Percentiles rank a stretch among this genome's conserved stretches.
Conservation (phyloP, 441 rosid genomes). For the Jatropha multifida region DNA sequence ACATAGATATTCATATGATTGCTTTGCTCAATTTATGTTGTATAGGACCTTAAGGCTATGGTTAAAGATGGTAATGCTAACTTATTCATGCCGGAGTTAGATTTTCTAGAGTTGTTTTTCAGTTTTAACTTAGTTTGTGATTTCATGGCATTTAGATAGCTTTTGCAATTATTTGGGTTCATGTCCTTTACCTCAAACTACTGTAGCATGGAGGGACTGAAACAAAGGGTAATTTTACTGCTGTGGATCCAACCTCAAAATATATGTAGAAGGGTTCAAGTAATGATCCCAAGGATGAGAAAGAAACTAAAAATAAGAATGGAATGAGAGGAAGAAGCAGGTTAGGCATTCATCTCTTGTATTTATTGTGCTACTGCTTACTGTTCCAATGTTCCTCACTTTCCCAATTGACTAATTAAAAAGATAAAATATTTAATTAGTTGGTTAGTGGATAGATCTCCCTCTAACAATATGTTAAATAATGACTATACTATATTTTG, state of each 20-base stretch:
- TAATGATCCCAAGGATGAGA: slow-evolving; percentile 43
- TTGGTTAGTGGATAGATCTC: neutral
- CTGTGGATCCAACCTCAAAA: slow-evolving; percentile 43
- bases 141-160: slow-evolving; percentile 93
- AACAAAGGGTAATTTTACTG: slow-evolving; percentile 42
- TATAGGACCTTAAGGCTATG: slow-evolving; percentile 62
- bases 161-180: slow-evolving; percentile 99
- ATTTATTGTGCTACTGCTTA: neutral
- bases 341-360: slow-evolving; percentile 35
- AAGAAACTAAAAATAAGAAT: slow-evolving; percentile 52
- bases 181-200: slow-evolving; percentile 99
- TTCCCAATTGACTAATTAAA: neutral
- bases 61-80: slow-evolving; percentile 79
- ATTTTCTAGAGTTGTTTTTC: slow-evolving; percentile 40
- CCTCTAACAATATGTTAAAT: neutral
- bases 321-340: slow-evolving; percentile 63
- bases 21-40: no score
- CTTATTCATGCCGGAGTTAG: slow-evolving; percentile 70
- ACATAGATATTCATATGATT: neutral
- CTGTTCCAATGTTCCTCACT: neutral
- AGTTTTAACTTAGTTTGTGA: slow-evolving; percentile 74
- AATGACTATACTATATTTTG: neutral
- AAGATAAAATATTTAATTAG: neutral
- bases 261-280: slow-evolving; percentile 38
- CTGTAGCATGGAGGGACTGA: slow-evolving; percentile 89